A percentile compares a stretch with the other conserved stretches of the same genome.
Evolutionary conservation across 371 early-diverging fungal genomes (phyloP).

Genomic region (Rhizopus sp.): DNA sequence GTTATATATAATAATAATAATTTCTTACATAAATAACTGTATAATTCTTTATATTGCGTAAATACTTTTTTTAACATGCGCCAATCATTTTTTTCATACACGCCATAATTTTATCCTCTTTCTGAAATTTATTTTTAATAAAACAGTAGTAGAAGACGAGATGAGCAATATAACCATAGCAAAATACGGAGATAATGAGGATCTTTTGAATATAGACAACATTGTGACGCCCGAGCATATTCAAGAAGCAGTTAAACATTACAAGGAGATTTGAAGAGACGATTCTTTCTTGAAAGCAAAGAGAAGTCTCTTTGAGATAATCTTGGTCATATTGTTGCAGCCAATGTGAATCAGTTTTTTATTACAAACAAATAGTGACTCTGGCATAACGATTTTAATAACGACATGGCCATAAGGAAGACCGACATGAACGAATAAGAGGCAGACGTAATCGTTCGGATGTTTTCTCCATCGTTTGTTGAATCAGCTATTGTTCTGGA

Average conservation of each 20-base stretch:
- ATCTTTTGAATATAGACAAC: conserved; percentile 3
- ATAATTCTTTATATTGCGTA: too few relatives aligned
- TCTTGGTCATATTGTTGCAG: conserved; percentile 9
- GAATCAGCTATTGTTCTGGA: conserved; percentile 11
- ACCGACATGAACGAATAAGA: conserved; percentile 7
- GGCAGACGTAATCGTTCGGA: conserved; percentile 1
- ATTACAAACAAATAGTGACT: conserved; percentile 4
- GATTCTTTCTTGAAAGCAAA: conserved; percentile 5
- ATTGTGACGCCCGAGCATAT: conserved; percentile 11
- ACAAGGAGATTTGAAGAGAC: neutral
- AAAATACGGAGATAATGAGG: conserved; percentile 7
- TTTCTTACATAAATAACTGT: too few relatives aligned
- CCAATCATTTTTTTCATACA: too few relatives aligned
- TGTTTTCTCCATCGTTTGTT: conserved; percentile 7
- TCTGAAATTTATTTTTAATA: too few relatives aligned
- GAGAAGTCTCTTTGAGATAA: conserved; percentile 1
- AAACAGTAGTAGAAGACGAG: conserved; percentile 12
- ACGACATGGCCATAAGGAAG: conserved; percentile 6
- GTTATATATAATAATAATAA: too few relatives aligned
- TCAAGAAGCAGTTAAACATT: conserved; percentile 3
- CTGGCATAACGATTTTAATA: conserved; percentile 6
- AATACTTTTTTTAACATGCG: too few relatives aligned
- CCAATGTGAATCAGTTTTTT: conserved; percentile 8
- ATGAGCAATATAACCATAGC: conserved; percentile 6
- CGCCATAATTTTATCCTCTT: too few relatives aligned